phyloP scores from a whole-genome alignment of 2,329 filamentous ascomycete species.

The Diaporthe eres region DNA sequence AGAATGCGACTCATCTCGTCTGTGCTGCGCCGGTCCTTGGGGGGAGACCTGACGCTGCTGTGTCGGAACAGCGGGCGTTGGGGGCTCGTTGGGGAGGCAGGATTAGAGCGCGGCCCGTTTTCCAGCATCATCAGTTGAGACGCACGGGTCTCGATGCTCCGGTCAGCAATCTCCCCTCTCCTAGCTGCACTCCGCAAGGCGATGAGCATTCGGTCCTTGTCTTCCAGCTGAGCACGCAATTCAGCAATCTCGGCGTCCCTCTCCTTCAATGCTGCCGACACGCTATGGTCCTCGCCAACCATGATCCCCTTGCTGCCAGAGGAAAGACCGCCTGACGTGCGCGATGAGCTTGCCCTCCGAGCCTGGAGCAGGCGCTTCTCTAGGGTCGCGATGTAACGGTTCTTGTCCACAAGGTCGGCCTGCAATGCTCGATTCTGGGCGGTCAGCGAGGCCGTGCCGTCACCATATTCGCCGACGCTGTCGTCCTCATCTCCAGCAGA shows the following conservation, averaged over 20 bases:
- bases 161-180: conserved; percentile 85
- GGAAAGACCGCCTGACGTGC: conserved; percentile 82
- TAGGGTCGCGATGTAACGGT: conserved; percentile 93
- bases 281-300: conserved; percentile 84
- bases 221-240: conserved; percentile 88
- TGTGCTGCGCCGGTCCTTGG: conserved; percentile 72
- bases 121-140: conserved; percentile 51
- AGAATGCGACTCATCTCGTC: conserved; percentile 95
- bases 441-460: conserved; percentile 84
- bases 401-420: conserved; percentile 96
- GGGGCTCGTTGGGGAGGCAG: conserved; percentile 48
- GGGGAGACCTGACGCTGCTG: conserved; percentile 47
- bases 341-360: conserved; percentile 88
- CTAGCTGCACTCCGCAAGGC: conserved; percentile 88
- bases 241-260: conserved; percentile 95
- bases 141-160: conserved; percentile 53
- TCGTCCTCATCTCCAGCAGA: conserved; percentile 74
- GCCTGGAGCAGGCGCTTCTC: conserved; percentile 95
- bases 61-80: conserved; percentile 42
- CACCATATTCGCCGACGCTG: conserved; percentile 84
- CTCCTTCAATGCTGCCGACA: conserved; percentile 81
- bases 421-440: conserved; percentile 94
- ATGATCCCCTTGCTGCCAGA: conserved; percentile 73
- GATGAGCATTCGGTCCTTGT: conserved; percentile 94
- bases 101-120: conserved; percentile 8